Conservation (phyloP, 345 rosid genomes). For the Dipteronia dyeriana region DNA sequence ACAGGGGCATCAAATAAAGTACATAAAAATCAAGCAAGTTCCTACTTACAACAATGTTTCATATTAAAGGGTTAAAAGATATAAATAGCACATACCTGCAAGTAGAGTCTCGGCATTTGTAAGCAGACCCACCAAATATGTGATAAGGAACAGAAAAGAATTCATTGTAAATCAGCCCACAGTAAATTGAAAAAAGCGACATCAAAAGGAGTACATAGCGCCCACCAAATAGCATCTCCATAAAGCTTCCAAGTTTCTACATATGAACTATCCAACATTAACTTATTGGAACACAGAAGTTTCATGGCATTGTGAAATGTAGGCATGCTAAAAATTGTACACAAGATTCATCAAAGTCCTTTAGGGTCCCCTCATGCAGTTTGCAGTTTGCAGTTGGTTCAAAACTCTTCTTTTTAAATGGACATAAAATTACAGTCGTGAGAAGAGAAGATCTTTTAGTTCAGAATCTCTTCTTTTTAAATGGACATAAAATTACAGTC, state of each 20-base stretch:
- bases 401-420: background rate
- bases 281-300: conserved; percentile 2
- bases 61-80: background rate
- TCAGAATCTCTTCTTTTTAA: background rate
- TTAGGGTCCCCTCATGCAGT: conserved; percentile 9
- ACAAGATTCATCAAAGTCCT: background rate
- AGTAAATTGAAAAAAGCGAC: conserved; percentile 91
- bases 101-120: conserved; percentile 76
- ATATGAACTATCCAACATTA: conserved; percentile 7
- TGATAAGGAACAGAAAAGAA: conserved; percentile 96
- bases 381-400: background rate
- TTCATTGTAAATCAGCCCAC: conserved; percentile 98
- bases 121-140: conserved; percentile 93
- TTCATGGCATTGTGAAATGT: conserved; percentile 1
- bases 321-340: background rate
- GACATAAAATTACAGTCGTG: background rate
- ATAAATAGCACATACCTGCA: conserved; percentile 62
- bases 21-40: conserved; percentile 15
- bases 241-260: conserved; percentile 98
- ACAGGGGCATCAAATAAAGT: conserved; percentile 13
- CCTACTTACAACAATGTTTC: conserved; percentile 8
- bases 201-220: conserved; percentile 88
- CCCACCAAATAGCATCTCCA: conserved; percentile 98
- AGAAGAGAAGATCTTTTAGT: background rate
- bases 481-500: background rate